Percentiles rank a stretch among this genome's conserved stretches.
phyloP scores from a whole-genome alignment of 208 protist genomes.

The Crithidia acanthocephali region DNA sequence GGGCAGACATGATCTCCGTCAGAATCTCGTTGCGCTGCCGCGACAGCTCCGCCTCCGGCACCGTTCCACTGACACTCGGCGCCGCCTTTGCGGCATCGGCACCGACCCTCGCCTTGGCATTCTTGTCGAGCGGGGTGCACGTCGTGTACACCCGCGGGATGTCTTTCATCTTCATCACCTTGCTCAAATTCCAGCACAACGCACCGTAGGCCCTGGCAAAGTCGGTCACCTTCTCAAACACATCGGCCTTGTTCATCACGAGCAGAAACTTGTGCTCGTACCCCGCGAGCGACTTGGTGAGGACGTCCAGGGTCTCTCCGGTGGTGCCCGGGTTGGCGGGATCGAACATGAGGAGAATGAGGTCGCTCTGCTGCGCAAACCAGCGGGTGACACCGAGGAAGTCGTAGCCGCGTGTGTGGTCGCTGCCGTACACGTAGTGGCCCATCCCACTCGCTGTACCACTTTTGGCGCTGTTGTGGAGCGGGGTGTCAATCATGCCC shows the following conservation, averaged over 20 bases:
- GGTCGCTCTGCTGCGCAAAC: conserved; percentile 90
- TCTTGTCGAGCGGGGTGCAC: conserved; percentile 44
- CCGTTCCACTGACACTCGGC: not conserved
- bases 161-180: conserved; percentile 91
- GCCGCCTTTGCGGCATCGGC: not conserved
- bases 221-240: conserved; percentile 84
- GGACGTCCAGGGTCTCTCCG: conserved; percentile 92
- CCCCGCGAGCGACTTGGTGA: conserved; percentile 83
- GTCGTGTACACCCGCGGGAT: conserved; percentile 93
- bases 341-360: conserved; percentile 93
- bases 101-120: not conserved
- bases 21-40: conserved; percentile 65
- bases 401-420: conserved; percentile 87
- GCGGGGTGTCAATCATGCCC: conserved; percentile 92
- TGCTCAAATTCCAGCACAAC: conserved; percentile 93
- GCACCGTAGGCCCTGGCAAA: conserved; percentile 91
- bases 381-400: conserved; percentile 82
- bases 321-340: conserved; percentile 88
- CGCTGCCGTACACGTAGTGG: conserved; percentile 1
- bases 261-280: conserved; percentile 92
- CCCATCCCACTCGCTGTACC: conserved; percentile 8
- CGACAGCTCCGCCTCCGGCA: conserved; percentile 54
- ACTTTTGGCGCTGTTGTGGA: conserved; percentile 47
- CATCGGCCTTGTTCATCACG: conserved; percentile 91
- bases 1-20: conserved; percentile 58